A percentile compares a stretch with the other conserved stretches of the same genome.
Evolutionary conservation across 495 filamentous ascomycete species (phyloP).

Genomic region (Penicillium subrubescens): DNA sequence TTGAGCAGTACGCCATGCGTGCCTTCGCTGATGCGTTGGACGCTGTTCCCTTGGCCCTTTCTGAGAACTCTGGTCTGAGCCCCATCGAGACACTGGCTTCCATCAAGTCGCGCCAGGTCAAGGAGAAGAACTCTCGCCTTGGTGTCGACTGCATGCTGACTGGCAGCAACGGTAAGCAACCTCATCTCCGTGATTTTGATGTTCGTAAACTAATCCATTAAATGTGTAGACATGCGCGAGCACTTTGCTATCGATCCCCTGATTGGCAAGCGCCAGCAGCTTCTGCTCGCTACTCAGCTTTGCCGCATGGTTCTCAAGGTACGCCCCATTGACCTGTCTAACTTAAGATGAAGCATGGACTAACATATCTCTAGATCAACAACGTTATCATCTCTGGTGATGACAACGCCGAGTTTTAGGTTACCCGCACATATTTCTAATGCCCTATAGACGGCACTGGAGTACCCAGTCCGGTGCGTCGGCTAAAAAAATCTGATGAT

Average conservation of each 20-base stretch:
- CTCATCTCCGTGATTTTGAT: not conserved
- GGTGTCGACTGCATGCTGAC: constrained; percentile 98
- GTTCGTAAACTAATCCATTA: constrained; percentile 12
- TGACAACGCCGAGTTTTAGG: constrained; percentile 90
- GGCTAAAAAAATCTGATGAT: constrained; percentile 27
- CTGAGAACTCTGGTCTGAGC: constrained; percentile 94
- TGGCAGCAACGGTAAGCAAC: constrained; percentile 74
- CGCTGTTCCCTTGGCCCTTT: constrained; percentile 91
- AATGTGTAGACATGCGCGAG: constrained; percentile 78
- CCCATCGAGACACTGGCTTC: constrained; percentile 93
- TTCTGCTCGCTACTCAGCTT: constrained; percentile 93
- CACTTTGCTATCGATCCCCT: constrained; percentile 97
- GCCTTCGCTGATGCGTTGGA: constrained; percentile 96
- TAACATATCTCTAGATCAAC: constrained; percentile 57
- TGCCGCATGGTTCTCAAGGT: constrained; percentile 99
- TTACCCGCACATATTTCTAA: constrained; percentile 28
- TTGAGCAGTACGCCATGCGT: constrained; percentile 98
- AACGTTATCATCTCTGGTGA: constrained; percentile 96
- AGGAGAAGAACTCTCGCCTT: constrained; percentile 79
- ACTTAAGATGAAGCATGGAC: constrained; percentile 1
- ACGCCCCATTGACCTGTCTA: constrained; percentile 35
- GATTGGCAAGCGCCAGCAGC: constrained; percentile 95
- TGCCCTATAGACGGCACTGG: constrained; percentile 20
- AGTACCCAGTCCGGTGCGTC: constrained; percentile 12
- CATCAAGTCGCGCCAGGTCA: constrained; percentile 94